phyloP scores from a whole-genome alignment of 2,329 filamentous ascomycete species.

The Curvularia sp. region DNA sequence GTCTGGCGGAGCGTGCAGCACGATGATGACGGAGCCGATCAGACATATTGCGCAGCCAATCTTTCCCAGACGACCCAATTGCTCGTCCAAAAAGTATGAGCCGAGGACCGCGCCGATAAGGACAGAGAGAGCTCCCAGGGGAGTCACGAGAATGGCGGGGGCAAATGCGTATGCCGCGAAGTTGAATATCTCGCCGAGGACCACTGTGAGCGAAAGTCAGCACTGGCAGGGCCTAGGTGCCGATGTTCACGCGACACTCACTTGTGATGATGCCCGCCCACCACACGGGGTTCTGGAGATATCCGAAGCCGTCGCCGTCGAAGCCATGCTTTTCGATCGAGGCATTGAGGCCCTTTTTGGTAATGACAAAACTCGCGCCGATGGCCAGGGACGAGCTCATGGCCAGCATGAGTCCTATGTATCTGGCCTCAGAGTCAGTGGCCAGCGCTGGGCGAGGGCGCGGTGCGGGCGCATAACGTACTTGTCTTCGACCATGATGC shows the following conservation, averaged over 20 bases:
- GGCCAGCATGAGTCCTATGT: conserved; percentile 51
- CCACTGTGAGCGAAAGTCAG: conserved; percentile 65
- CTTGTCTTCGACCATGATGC: conserved; percentile 52
- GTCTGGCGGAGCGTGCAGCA: conserved; percentile 94
- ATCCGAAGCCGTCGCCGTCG: conserved; percentile 94
- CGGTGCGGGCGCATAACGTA: conserved; percentile 33
- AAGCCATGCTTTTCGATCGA: conserved; percentile 92
- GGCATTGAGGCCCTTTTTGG: conserved; percentile 96
- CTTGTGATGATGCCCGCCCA: conserved; percentile 92
- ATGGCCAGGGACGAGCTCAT: conserved; percentile 52
- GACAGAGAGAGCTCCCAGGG: conserved; percentile 90
- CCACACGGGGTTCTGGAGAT: conserved; percentile 94
- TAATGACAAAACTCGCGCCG: conserved; percentile 95
- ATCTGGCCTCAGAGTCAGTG: conserved; percentile 46
- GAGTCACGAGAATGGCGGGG: conserved; percentile 97
- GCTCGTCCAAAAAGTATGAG: conserved; percentile 91
- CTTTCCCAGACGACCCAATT: conserved; percentile 88
- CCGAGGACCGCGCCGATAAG: conserved; percentile 93
- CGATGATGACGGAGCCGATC: conserved; percentile 95
- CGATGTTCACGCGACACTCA: conserved; percentile 56
- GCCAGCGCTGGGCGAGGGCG: background rate
- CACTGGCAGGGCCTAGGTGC: background rate
- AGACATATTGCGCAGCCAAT: conserved; percentile 95
- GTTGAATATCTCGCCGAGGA: conserved; percentile 92
- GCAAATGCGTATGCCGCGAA: conserved; percentile 98